Evolutionary conservation across 208 protist genomes (phyloP).

Genomic region (Crithidia sp.): DNA sequence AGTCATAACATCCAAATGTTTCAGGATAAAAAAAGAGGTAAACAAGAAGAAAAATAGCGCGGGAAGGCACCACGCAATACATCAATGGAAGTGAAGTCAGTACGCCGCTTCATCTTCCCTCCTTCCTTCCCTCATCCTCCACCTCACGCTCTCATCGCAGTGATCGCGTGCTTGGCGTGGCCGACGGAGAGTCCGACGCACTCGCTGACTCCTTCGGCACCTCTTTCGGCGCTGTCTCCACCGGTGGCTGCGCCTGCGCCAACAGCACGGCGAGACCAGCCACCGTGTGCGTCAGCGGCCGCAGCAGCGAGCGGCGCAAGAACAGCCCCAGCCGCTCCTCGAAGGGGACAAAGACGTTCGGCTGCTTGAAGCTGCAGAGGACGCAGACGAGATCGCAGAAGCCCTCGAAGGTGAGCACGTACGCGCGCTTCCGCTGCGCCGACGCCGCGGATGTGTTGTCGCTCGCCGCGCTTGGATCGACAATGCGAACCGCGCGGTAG

Average conservation of each 20-base stretch:
- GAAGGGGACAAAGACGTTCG: constrained; percentile 84
- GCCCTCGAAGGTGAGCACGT: constrained; percentile 74
- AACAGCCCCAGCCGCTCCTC: constrained; percentile 71
- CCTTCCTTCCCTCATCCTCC: no score
- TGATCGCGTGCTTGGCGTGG: no score
- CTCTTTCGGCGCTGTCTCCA: constrained; percentile 2
- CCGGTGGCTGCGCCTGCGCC: constrained; percentile 26
- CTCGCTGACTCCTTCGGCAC: not conserved
- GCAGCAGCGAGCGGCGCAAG: constrained; percentile 74
- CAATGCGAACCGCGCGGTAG: constrained; percentile 58
- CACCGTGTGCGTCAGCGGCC: constrained; percentile 72
- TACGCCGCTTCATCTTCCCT: no score
- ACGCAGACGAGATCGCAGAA: constrained; percentile 88
- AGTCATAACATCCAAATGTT: no score
- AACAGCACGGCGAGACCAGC: constrained; percentile 43
- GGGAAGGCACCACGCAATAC: no score
- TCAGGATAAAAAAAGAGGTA: no score
- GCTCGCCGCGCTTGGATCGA: constrained; percentile 39
- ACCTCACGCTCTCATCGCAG: not conserved
- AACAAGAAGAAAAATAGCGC: no score
- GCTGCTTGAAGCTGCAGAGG: constrained; percentile 86
- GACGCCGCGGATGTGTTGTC: constrained; percentile 23
- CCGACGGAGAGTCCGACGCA: not conserved
- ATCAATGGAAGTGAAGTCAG: no score
- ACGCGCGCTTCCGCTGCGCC: constrained; percentile 26